Conservation (phyloP, 371 early-diverging fungal species). For the Fennellomyces sp. region DNA sequence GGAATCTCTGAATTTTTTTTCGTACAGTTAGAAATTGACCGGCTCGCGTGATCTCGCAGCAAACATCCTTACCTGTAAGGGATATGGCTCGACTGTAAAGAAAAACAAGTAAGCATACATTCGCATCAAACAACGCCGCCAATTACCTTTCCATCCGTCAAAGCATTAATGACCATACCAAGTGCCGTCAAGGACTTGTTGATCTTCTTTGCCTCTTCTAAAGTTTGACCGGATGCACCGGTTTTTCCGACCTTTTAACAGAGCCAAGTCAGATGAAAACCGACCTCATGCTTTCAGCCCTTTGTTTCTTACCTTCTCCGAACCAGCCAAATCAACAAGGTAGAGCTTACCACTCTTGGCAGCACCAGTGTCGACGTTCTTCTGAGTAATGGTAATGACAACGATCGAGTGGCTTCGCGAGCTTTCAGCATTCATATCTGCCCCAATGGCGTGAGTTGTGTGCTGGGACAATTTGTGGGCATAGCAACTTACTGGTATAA, state of each 20-base stretch:
- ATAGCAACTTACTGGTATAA: constrained; percentile 71
- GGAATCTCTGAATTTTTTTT: constrained; percentile 71
- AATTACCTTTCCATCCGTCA: constrained; percentile 86
- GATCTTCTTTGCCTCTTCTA: constrained; percentile 99
- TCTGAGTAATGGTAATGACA: constrained; percentile 89
- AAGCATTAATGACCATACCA: constrained; percentile 98
- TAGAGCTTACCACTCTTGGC: constrained; percentile 89
- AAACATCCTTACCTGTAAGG: constrained; percentile 72
- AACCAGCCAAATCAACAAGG: constrained; percentile 99
- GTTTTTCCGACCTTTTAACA: constrained; percentile 82
- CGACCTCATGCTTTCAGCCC: not conserved
- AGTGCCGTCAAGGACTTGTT: constrained; percentile 98
- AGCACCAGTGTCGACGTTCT: constrained; percentile 86
- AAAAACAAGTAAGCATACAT: not conserved
- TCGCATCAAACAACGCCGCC: not conserved
- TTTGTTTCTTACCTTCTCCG: constrained; percentile 79
- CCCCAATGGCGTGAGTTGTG: too few species aligned
- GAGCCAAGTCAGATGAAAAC: not conserved
- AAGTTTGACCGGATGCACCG: constrained; percentile 96
- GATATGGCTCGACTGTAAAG: constrained; percentile 82
- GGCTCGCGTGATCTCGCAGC: not conserved
- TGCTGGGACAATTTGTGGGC: too few species aligned
- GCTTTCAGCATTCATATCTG: constrained; percentile 96
- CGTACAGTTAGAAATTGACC: not conserved
- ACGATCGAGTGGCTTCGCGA: constrained; percentile 98